Evolutionary conservation across 139 green algal species (phyloP).

Genomic region (Trebouxia sp.): DNA sequence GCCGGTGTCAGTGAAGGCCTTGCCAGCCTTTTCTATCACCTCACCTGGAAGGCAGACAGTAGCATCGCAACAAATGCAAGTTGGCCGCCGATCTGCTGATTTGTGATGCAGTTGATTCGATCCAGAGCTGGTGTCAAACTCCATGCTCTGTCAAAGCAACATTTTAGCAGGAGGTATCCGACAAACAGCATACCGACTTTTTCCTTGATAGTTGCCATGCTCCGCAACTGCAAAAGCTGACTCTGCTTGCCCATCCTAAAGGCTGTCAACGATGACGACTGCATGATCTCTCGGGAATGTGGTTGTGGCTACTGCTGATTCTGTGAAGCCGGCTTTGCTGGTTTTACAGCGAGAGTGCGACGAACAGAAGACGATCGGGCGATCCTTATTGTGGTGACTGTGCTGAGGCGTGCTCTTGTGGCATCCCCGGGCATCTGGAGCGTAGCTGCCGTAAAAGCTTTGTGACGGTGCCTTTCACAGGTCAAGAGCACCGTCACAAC

Average conservation of each 20-base stretch:
- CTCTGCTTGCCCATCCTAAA: background rate
- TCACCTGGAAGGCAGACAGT: background rate
- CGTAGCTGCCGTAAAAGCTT: constrained; percentile 7
- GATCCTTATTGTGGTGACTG: no score
- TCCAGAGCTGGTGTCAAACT: no score
- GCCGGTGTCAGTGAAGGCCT: constrained; percentile 25
- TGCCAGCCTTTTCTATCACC: constrained; percentile 25
- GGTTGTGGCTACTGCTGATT: no score
- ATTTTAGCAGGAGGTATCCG: background rate
- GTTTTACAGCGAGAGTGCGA: no score
- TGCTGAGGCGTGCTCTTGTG: constrained; percentile 1
- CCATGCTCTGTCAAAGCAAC: no score
- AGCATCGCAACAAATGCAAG: no score
- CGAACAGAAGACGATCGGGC: no score
- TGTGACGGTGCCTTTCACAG: no score
- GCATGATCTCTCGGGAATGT: background rate
- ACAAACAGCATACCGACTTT: background rate
- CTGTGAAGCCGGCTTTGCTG: background rate
- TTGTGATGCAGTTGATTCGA: no score
- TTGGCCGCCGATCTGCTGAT: no score
- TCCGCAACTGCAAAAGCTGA: constrained; percentile 4
- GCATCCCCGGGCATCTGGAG: background rate
- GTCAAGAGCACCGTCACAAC: no score
- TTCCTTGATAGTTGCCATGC: constrained; percentile 26
- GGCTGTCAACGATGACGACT: constrained; percentile 8